Base-by-base conservation (phyloP, 768 basidiomycete species). In the Kondoa subrosea region DNA sequence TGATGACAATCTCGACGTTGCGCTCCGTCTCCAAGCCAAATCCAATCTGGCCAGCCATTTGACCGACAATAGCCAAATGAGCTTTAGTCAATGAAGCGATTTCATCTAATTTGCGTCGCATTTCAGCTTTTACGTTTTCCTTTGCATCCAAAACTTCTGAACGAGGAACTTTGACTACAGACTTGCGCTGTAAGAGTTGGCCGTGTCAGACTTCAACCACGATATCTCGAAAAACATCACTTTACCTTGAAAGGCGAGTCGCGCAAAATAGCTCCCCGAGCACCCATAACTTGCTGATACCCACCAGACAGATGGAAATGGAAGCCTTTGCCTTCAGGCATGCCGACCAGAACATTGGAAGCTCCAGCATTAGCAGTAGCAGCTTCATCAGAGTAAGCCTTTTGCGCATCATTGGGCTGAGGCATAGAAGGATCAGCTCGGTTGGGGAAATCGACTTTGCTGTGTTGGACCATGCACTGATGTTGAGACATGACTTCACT, bases 21-120 rank as follows among this genome's bases (percentile, higher is more conserved):
- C 90, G 82, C 77, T 97, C 93, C 0, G 89, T 88, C 80, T 96
- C 93, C 17, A 97, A 82, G 1, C 92, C 91, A 2, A 87, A 87
- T 82, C 88, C 89, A 34, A 88, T 87, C 72, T 81, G 85, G 71
- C 79, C 86, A 71, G 68, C 61, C 63, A 87, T 72, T 40, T 73
- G 72, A 73, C 93, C 92, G 74, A 93, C 87, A 72, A 96, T 91
- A 29, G 91, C 87, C 75, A 96, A 90, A 76, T 91, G 89, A 8
- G 92, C 90, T 69, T 84, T 80, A n/a, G 90, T 92, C 75, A 89
- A 87, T 1, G 86, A 85, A 31, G 91, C 92, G 75, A 96, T 89
- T 75, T 93, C 89, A 77, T 95, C 91, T n/a, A 96, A 70, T 63
- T 74, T 74, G 68, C 69, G 69, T 26, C 72, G 70, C 72, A 74